Conservation (phyloP, 331 rosid genomes). For the Rhamnella rubrinervis region DNA sequence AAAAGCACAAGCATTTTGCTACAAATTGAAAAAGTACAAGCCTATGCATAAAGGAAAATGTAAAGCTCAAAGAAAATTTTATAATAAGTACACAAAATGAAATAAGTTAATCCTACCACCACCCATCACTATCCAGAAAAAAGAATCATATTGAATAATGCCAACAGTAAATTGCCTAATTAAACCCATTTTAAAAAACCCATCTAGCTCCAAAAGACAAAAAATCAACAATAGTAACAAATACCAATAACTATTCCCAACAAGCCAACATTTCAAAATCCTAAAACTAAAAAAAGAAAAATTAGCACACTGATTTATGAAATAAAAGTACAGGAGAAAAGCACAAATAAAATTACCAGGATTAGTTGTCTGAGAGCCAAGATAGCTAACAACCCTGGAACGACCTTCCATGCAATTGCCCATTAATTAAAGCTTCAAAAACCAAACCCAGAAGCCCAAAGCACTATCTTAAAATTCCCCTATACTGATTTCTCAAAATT, state of each 20-base stretch:
- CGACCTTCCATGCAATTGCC: slow-evolving; percentile 60
- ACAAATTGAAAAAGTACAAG: not conserved
- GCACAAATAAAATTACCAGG: slow-evolving; percentile 36
- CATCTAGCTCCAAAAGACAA: not conserved
- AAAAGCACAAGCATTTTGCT: too few species aligned
- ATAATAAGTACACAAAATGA: not conserved
- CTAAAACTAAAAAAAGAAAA: not conserved
- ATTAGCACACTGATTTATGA: not conserved
- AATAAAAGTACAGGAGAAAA: not conserved
- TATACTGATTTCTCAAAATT: not conserved
- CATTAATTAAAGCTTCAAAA: slow-evolving; percentile 40
- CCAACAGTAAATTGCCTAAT: not conserved
- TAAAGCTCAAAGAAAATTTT: not conserved
- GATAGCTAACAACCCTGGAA: slow-evolving; percentile 36
- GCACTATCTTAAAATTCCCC: not conserved
- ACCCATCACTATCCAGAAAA: too few species aligned
- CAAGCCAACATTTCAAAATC: not conserved
- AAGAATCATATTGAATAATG: too few species aligned
- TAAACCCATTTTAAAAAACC: not conserved
- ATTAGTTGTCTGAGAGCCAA: slow-evolving; percentile 27
- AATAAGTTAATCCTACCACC: not conserved
- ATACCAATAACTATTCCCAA: not conserved
- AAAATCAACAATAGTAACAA: too few species aligned
- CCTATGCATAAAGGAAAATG: not conserved
- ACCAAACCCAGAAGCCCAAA: not conserved